Conservation (phyloP, 2,329 filamentous ascomycete species). For the Xylaria sp. region DNA sequence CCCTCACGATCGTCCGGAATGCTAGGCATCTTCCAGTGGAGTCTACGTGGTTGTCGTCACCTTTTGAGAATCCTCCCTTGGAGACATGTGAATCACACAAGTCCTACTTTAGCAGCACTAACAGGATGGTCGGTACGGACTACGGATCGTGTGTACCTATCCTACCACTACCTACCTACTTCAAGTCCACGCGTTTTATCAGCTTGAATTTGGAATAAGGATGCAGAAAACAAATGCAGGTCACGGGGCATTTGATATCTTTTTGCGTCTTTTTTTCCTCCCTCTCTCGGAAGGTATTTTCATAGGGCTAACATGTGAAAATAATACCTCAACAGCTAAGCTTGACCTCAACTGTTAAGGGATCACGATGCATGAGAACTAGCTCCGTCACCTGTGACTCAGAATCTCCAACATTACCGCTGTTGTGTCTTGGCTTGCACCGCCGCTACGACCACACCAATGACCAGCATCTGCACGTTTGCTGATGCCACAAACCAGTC, state of each 20-base stretch:
- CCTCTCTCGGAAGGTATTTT: neutral
- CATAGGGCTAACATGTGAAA: neutral
- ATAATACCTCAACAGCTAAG: neutral
- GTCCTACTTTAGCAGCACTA: neutral
- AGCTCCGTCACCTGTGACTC: neutral
- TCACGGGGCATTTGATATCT: neutral
- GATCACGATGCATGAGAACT: neutral
- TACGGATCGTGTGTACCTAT: too few species aligned
- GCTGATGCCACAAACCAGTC: slow-evolving; percentile 4
- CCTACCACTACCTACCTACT: too few species aligned
- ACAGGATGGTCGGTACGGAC: too few species aligned
- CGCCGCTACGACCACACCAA: neutral
- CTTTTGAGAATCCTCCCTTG: too few species aligned
- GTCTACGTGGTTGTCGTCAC: neutral
- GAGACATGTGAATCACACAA: neutral
- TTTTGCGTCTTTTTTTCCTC: neutral
- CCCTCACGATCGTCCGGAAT: neutral
- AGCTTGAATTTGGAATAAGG: neutral
- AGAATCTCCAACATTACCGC: slow-evolving; percentile 6
- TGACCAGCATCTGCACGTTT: slow-evolving; percentile 3
- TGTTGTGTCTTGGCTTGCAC: neutral
- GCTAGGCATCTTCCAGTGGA: neutral
- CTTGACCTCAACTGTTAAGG: neutral
- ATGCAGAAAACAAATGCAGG: neutral
- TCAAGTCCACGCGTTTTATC: neutral